Evolutionary conservation across 163 green algal species (phyloP).

Genomic region (Smithsoniella earleae): DNA sequence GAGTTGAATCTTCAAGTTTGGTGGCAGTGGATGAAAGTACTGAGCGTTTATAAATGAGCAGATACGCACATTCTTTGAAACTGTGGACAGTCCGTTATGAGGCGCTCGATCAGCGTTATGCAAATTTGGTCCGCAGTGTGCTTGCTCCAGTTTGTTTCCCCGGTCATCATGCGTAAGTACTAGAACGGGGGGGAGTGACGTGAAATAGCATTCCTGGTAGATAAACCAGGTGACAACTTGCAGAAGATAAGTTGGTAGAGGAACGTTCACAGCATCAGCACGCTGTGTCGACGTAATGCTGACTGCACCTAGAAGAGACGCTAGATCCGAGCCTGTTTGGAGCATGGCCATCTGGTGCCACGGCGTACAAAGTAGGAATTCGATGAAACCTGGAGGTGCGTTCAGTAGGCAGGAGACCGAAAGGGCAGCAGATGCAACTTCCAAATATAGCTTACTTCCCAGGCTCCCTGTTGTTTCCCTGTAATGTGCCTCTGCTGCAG

Average conservation of each 20-base stretch:
- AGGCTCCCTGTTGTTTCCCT: neutral
- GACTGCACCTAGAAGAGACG: neutral
- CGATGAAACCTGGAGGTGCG: constrained; percentile 59
- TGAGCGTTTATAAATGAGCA: too few relatives aligned
- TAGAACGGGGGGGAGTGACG: neutral
- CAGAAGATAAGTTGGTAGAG: neutral
- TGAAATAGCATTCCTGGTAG: neutral
- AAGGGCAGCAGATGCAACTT: constrained; percentile 52
- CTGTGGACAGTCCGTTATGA: too few relatives aligned
- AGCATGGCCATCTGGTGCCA: constrained; percentile 51
- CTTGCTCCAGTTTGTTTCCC: too few relatives aligned
- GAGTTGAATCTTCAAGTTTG: too few relatives aligned
- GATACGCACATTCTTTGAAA: too few relatives aligned
- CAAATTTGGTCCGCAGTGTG: too few relatives aligned
- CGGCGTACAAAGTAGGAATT: constrained; percentile 68
- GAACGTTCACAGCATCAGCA: constrained; percentile 1
- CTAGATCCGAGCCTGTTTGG: neutral
- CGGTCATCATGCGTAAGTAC: constrained; percentile 30
- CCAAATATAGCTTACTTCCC: neutral
- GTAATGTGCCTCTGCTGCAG: constrained; percentile 3
- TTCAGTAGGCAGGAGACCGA: constrained; percentile 54
- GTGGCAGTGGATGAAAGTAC: too few relatives aligned
- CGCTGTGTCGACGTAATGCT: constrained; percentile 2
- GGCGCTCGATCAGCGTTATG: too few relatives aligned
- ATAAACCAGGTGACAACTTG: neutral